These are phyloP conservation scores for Pseudocercospora crystallina DNA, from an alignment of 2,329 filamentous ascomycete genomes.

Conservation along the genomic window DNA sequence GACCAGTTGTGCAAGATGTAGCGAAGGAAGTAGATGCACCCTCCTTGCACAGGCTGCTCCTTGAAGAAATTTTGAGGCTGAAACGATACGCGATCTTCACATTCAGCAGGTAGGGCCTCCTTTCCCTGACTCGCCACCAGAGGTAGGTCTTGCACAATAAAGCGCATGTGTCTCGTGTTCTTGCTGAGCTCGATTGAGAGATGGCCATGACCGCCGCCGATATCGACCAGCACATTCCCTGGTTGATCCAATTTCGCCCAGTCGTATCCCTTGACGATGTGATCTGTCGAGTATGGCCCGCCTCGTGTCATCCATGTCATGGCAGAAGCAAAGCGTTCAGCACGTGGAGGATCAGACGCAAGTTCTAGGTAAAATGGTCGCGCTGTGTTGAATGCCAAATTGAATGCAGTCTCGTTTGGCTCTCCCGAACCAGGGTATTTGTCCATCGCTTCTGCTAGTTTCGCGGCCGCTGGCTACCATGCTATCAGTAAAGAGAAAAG, in stretches of 20 bases:
- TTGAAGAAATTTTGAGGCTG: slow-evolving; percentile 21
- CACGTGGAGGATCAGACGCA: too few relatives aligned
- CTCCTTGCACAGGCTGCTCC: slow-evolving; percentile 13
- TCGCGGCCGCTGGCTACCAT: slow-evolving; percentile 3
- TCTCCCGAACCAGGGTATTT: slow-evolving; percentile 20
- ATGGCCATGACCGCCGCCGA: slow-evolving; percentile 23
- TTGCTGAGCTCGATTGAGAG: background rate
- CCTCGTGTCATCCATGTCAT: slow-evolving; percentile 23
- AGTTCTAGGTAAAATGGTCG: too few relatives aligned
- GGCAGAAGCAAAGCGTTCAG: too few relatives aligned
- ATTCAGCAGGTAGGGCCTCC: slow-evolving; percentile 17
- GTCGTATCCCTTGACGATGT: slow-evolving; percentile 57
- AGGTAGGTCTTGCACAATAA: slow-evolving; percentile 27
- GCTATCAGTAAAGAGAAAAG: too few relatives aligned
- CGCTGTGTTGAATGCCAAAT: slow-evolving; percentile 18
- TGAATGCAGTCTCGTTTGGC: slow-evolving; percentile 24
- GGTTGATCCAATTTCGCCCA: slow-evolving; percentile 47
- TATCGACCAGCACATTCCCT: slow-evolving; percentile 42
- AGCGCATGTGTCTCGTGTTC: slow-evolving; percentile 10
- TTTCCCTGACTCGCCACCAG: slow-evolving; percentile 24
- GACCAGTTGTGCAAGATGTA: slow-evolving; percentile 27
- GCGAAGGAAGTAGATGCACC: slow-evolving; percentile 20
- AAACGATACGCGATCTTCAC: slow-evolving; percentile 14
- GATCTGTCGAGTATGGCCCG: slow-evolving; percentile 51
- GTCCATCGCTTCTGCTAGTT: slow-evolving; percentile 17